phyloP scores from a whole-genome alignment of 208 protist species.

The Balamuthia mandrillaris region DNA sequence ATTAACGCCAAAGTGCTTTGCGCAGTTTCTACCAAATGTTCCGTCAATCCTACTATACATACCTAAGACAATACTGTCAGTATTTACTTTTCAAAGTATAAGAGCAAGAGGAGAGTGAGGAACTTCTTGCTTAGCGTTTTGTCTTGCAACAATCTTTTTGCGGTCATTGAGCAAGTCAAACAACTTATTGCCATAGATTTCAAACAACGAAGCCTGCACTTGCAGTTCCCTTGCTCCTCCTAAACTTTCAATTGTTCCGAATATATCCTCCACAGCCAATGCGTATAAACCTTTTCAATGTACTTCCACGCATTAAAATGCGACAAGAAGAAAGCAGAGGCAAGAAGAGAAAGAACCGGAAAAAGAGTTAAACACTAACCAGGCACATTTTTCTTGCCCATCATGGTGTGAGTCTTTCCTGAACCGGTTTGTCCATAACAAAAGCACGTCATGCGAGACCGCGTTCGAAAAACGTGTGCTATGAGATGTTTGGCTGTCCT shows the following conservation, averaged over 20 bases:
- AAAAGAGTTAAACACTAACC: background rate
- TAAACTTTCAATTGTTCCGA: background rate
- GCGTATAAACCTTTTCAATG: slow-evolving; percentile 5
- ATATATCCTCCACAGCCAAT: slow-evolving; percentile 21
- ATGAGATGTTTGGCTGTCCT: background rate
- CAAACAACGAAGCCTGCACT: background rate
- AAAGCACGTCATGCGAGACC: background rate
- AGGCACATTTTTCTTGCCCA: too few species aligned
- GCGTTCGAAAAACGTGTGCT: background rate
- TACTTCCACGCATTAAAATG: background rate
- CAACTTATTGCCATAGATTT: slow-evolving; percentile 34
- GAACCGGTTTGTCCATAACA: slow-evolving; percentile 21
- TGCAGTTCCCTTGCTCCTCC: background rate
- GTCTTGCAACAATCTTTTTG: background rate
- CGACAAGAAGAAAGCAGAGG: background rate
- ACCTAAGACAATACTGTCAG: background rate
- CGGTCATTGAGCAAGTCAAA: slow-evolving; percentile 24
- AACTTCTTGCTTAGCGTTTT: slow-evolving; percentile 29
- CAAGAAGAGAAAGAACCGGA: background rate
- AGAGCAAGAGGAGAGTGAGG: background rate
- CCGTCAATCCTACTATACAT: background rate
- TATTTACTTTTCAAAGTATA: background rate
- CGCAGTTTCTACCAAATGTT: background rate
- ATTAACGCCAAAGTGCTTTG: too few species aligned
- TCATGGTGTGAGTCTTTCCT: background rate